Evolutionary conservation across 2,329 filamentous ascomycete species (phyloP).

Genomic region (Lanzia echinophila): DNA sequence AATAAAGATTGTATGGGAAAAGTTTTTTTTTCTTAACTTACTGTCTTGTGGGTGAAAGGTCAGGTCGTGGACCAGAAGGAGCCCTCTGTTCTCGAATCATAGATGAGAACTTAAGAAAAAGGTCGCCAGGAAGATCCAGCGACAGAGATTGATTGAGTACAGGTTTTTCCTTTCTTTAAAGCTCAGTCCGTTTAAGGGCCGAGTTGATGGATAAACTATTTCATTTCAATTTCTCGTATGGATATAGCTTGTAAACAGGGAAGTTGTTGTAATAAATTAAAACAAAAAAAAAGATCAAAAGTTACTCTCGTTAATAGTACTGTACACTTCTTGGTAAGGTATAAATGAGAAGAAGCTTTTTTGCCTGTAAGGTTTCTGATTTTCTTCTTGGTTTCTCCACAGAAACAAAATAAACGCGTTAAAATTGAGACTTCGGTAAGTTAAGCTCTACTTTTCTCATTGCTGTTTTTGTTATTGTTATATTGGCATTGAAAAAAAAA

Average conservation of each 20-base stretch:
- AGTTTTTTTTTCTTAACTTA: constrained; percentile 40
- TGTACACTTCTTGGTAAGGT: no score
- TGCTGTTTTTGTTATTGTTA: no score
- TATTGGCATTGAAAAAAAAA: no score
- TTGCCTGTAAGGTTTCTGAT: no score
- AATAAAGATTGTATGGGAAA: no score
- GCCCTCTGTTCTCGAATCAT: constrained; percentile 50
- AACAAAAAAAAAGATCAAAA: background rate
- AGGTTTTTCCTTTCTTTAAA: constrained; percentile 13
- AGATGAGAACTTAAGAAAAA: constrained; percentile 13
- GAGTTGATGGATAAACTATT: constrained; percentile 26
- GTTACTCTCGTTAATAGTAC: no score
- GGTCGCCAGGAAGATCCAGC: constrained; percentile 18
- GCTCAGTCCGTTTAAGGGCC: constrained; percentile 28
- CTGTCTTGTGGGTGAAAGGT: constrained; percentile 49
- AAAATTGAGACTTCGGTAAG: no score
- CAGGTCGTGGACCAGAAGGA: constrained; percentile 53
- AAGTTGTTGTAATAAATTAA: background rate
- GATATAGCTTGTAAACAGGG: constrained; percentile 8
- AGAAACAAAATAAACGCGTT: no score
- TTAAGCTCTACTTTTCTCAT: no score
- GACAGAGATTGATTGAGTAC: constrained; percentile 16
- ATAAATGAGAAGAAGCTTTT: background rate
- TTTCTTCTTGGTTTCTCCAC: no score
- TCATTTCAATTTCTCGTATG: constrained; percentile 24